These are phyloP conservation scores for Apiotrichum montevideense DNA, from an alignment of 1,284 basidiomycete species.

Conservation along the genomic window DNA sequence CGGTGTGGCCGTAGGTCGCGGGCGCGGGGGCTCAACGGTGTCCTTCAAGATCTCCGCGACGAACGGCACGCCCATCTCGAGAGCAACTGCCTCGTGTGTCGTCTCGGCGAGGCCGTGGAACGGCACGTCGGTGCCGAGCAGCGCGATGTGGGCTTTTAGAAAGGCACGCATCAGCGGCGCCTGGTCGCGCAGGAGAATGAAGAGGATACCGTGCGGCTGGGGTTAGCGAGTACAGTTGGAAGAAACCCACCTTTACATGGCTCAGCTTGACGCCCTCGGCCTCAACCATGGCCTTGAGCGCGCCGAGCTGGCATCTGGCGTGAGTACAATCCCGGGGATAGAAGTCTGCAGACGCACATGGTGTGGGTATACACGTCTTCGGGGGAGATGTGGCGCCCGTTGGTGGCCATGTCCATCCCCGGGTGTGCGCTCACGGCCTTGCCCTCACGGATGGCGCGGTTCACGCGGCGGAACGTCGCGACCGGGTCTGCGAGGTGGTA, in stretches of 20 bases:
- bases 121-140: slow-evolving; percentile 19
- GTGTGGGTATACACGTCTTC: slow-evolving; percentile 5
- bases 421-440: slow-evolving; percentile 31
- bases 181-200: slow-evolving; percentile 29
- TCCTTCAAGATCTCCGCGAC: slow-evolving; percentile 30
- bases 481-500: slow-evolving; percentile 29
- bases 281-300: slow-evolving; percentile 28
- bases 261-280: slow-evolving; percentile 24
- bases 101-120: slow-evolving; percentile 36
- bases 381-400: neutral
- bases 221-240: no score
- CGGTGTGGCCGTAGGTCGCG: no score
- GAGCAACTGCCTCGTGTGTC: slow-evolving; percentile 28
- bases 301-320: slow-evolving; percentile 27
- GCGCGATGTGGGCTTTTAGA: slow-evolving; percentile 28
- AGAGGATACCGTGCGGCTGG: slow-evolving; percentile 8
- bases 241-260: slow-evolving; percentile 19
- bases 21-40: neutral
- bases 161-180: slow-evolving; percentile 24
- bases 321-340: neutral
- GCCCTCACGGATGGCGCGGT: slow-evolving; percentile 26
- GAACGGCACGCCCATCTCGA: slow-evolving; percentile 30
- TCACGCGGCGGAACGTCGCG: slow-evolving; percentile 6
- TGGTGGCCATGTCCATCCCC: neutral
- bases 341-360: neutral